phyloP scores from a whole-genome alignment of 73 alveolate genomes.

The Loxodes magnus region DNA sequence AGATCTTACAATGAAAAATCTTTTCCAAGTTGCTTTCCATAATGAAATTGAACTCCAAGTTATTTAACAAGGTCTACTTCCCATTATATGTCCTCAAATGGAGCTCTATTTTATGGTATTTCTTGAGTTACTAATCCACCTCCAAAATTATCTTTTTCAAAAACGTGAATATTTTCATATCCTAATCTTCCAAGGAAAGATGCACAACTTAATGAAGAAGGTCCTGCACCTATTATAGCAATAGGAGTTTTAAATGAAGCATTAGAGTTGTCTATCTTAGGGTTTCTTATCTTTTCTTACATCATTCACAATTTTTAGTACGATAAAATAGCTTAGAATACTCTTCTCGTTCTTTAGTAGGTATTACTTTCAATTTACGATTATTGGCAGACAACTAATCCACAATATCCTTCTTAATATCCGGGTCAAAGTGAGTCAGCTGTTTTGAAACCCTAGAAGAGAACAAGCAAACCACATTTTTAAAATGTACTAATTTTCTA shows the following conservation, averaged over 20 bases:
- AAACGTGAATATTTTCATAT: constrained; percentile 32
- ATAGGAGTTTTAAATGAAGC: constrained; percentile 35
- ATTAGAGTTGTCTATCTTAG: constrained; percentile 22
- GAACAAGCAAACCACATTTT: too few species aligned
- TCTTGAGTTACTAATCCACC: constrained; percentile 46
- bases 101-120: constrained; percentile 47
- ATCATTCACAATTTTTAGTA: constrained; percentile 30
- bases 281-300: constrained; percentile 42
- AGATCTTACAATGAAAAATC: constrained; percentile 33
- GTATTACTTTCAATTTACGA: constrained; percentile 26
- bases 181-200: constrained; percentile 53
- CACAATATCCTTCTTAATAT: too few species aligned
- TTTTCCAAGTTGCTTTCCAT: constrained; percentile 36
- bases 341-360: constrained; percentile 32
- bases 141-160: constrained; percentile 32
- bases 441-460: too few species aligned
- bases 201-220: constrained; percentile 47
- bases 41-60: constrained; percentile 29
- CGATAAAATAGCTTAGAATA: constrained; percentile 30
- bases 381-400: too few species aligned
- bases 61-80: constrained; percentile 45
- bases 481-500: too few species aligned
- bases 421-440: too few species aligned
- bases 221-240: constrained; percentile 53
- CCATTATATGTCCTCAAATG: constrained; percentile 39